Percentiles rank a stretch among this genome's conserved stretches.
These are phyloP conservation scores for Yarrowia sp. DNA, from an alignment of 805 yeast species.

Conservation along the genomic window DNA sequence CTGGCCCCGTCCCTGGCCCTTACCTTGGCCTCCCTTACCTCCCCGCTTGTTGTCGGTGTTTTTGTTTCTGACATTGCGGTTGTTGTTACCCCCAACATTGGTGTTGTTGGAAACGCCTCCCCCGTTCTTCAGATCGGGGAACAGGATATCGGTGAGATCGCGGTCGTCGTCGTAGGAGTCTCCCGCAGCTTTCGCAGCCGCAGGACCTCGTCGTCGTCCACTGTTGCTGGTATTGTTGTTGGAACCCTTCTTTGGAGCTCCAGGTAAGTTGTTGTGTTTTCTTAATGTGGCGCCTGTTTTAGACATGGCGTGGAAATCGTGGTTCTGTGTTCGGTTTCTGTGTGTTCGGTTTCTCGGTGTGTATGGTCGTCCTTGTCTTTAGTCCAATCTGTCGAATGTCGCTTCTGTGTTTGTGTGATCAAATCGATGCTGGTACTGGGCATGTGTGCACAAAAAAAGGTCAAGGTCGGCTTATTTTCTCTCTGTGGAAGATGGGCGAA, in stretches of 20 bases:
- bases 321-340: not conserved
- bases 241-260: constrained; percentile 22
- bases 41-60: constrained; percentile 3
- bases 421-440: constrained; percentile 4
- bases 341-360: too few relatives aligned
- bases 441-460: too few relatives aligned
- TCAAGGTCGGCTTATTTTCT: too few relatives aligned
- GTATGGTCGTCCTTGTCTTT: too few relatives aligned
- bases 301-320: constrained; percentile 7
- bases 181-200: not conserved
- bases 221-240: constrained; percentile 31
- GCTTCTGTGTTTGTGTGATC: not conserved
- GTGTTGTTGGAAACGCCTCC: not conserved
- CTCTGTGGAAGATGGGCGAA: too few relatives aligned
- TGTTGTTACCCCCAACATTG: constrained; percentile 4
- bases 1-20: not conserved
- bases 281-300: constrained; percentile 31
- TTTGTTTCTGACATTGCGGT: constrained; percentile 18
- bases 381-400: too few relatives aligned
- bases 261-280: constrained; percentile 23
- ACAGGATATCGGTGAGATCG: constrained; percentile 26
- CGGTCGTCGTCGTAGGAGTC: constrained; percentile 21
- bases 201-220: constrained; percentile 15
- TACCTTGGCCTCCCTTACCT: not conserved
- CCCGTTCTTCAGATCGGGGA: constrained; percentile 13